These are phyloP conservation scores for Grosmannia huntii DNA, from an alignment of 2,329 filamentous ascomycete species.

Conservation along the genomic window DNA sequence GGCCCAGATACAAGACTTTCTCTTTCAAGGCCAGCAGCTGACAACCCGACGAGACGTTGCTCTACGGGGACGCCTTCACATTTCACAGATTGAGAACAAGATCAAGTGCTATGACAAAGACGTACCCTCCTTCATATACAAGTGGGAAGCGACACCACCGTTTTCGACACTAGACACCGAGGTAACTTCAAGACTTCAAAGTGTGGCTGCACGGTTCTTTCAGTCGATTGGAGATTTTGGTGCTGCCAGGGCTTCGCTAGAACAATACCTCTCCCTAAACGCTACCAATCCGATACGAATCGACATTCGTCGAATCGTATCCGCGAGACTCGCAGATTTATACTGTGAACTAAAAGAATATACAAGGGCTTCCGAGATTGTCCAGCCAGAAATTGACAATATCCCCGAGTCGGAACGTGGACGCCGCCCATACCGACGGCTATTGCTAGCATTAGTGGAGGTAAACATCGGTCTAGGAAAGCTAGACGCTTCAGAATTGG, in stretches of 20 bases:
- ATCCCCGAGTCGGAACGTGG: not conserved
- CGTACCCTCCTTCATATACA: conserved; percentile 1
- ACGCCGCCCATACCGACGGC: not conserved
- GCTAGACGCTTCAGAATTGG: not conserved
- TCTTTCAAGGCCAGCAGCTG: not conserved
- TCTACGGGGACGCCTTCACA: conserved; percentile 2
- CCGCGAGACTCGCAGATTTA: not conserved
- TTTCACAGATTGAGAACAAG: conserved; percentile 6
- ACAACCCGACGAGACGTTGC: not conserved
- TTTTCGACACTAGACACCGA: not conserved
- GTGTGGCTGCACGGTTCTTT: conserved; percentile 2
- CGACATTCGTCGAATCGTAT: not conserved
- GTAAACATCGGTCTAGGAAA: not conserved
- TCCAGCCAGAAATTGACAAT: not conserved
- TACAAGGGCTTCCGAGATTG: not conserved
- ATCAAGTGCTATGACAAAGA: conserved; percentile 3
- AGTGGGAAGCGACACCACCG: not conserved
- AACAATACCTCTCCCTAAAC: conserved; percentile 1
- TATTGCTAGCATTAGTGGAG: not conserved
- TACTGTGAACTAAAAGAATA: not conserved
- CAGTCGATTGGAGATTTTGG: conserved; percentile 3
- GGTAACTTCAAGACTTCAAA: not conserved
- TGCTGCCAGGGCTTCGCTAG: not conserved
- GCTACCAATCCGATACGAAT: not conserved
- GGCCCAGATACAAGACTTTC: not conserved